Percentiles rank a stretch among this genome's conserved stretches.
Evolutionary conservation across 305 asterid species (phyloP).

Genomic region (Fraxinus floribunda): DNA sequence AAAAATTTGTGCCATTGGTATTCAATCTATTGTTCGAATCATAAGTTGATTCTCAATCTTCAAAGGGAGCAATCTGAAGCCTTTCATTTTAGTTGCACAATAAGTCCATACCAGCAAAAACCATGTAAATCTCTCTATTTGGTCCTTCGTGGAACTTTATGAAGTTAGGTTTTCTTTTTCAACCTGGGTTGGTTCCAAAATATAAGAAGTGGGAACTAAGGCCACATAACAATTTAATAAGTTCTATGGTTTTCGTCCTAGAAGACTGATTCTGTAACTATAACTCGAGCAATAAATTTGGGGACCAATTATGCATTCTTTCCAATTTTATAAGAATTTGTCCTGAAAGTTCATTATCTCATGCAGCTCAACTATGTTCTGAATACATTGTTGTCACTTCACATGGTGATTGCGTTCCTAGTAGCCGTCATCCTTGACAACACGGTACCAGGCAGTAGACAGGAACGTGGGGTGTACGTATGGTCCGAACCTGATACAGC

Average conservation of each 20-base stretch:
- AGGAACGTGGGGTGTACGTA: constrained; percentile 88
- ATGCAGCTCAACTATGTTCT: constrained; percentile 81
- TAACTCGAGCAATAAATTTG: neutral
- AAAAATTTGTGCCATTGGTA: neutral
- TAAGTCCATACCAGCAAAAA: neutral
- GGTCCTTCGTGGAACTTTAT: neutral
- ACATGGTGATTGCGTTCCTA: constrained; percentile 88
- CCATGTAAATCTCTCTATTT: neutral
- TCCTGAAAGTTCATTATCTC: neutral
- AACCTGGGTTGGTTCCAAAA: neutral
- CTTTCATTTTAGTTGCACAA: neutral
- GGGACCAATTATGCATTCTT: neutral
- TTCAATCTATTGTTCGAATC: neutral
- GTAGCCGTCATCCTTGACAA: constrained; percentile 81
- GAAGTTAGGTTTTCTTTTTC: neutral
- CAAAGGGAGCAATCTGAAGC: neutral
- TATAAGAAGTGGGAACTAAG: neutral
- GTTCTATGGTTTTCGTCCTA: neutral
- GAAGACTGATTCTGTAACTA: neutral
- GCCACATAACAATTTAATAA: neutral
- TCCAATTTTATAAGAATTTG: neutral
- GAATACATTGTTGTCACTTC: constrained; percentile 79
- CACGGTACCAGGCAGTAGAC: constrained; percentile 88
- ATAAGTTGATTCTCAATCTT: neutral
- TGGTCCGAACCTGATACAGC: constrained; percentile 94